These are phyloP conservation scores for Epichloe festucae DNA, from an alignment of 2,329 filamentous ascomycete genomes.

Conservation along the genomic window DNA sequence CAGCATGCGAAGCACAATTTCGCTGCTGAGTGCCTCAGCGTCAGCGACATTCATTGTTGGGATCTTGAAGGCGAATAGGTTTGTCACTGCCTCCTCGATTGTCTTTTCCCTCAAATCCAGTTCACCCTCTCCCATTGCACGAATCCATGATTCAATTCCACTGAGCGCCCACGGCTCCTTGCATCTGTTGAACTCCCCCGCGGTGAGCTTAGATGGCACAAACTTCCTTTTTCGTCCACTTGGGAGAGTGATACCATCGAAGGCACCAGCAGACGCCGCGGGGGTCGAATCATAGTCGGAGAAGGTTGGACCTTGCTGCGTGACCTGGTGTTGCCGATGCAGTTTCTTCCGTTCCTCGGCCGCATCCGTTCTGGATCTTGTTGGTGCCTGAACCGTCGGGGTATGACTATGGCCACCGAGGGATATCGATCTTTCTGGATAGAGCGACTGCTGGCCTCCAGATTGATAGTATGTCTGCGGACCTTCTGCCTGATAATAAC, in stretches of 20 bases:
- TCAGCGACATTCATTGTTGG: conserved; percentile 98
- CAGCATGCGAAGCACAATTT: conserved; percentile 71
- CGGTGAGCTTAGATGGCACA: conserved; percentile 68
- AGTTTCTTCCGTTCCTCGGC: conserved; percentile 52
- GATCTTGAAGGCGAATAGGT: conserved; percentile 85
- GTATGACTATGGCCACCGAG: conserved; percentile 70
- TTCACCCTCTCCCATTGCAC: conserved; percentile 81
- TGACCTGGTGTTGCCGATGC: conserved; percentile 36
- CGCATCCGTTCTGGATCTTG: conserved; percentile 87
- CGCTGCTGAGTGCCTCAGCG: conserved; percentile 71
- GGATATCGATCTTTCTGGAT: conserved; percentile 63
- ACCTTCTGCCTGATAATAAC: conserved; percentile 23
- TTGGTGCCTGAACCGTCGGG: conserved; percentile 67
- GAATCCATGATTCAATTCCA: conserved; percentile 75
- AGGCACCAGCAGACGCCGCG: conserved; percentile 41
- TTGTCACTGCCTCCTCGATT: conserved; percentile 76
- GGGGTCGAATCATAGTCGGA: conserved; percentile 45
- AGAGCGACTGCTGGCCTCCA: conserved; percentile 22
- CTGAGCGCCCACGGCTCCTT: conserved; percentile 87
- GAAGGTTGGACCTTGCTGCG: conserved; percentile 39
- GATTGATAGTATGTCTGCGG: conserved; percentile 39
- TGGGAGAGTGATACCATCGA: conserved; percentile 77
- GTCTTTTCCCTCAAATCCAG: conserved; percentile 74
- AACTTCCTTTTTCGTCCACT: conserved; percentile 75
- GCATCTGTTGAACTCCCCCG: conserved; percentile 75